Base-by-base conservation (phyloP, 441 rosid species). In the Populus hybrid region DNA sequence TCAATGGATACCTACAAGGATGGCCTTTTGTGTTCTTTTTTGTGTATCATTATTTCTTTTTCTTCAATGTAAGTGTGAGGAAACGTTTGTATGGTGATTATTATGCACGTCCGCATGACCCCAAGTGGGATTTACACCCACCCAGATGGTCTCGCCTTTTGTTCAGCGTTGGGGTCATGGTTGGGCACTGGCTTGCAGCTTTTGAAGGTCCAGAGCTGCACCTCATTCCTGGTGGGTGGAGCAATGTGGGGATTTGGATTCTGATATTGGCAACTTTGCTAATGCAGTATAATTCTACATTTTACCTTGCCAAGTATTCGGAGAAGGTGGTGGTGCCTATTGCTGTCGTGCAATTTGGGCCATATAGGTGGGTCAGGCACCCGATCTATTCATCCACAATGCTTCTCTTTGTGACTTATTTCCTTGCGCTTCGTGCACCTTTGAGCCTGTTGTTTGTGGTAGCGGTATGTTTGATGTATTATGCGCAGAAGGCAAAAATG, bases 141-240 rank as follows among this genome's bases (percentile, higher is more conserved):
- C 92, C 97, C 26, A 78, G 82, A 61, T 90, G 92, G 95, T 75
- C 79, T 69, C 87, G 89, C 34, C 66, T 87, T 77, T 81, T 90
- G 81, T 90, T 92, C 84, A 87, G 88, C 78, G 86, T 81, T 77
- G 90, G 92, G 9, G 78, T 92, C 77, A 78, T 86, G 88, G 84
- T 84, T 79, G 90, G 91, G 50, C 97, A 93, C 57, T 93, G 95
- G 97, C 83, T 95, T 77, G 97, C 95, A 3, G 97, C 97, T 61
- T 90, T 93, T 69, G 97, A 95, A 90, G 97, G 91, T 46, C 97
- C 92, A 1, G 97, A 93, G 83, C 87, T 95, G 72, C 99, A 95
- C 72, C 89, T 78, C 23, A 83, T 91, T 73, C 90, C 97, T 0
- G 93, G 97, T 24, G 91, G 94, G 61, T 90, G 91, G 97, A 83